Base-by-base conservation (phyloP, 805 yeast species). In the Starmerella sp. region DNA sequence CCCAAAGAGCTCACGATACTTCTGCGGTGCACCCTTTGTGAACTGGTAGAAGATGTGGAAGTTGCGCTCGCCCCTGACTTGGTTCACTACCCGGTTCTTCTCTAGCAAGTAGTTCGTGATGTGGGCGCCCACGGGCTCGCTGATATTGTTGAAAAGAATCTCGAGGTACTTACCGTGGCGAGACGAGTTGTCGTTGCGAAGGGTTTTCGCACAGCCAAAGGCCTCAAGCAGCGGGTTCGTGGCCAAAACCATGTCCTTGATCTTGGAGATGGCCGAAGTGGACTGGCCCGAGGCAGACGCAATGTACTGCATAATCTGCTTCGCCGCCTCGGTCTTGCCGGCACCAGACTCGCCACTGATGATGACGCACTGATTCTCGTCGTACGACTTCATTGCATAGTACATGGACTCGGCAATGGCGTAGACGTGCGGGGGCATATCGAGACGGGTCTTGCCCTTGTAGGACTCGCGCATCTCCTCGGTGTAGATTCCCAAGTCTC, bases 311-410 rank as follows among this genome's bases (percentile, higher is more conserved):
- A 91, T 91, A 70, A 91, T 90, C 68, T 95, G 81, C 74, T 91
- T 91, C 43, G 97, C 97, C 28, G 97, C 97, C 72, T 91, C 97
- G 5, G 97, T 91, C 67, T 91, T 91, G 51, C 97, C 97, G 5
- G 97, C 97, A 59, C 97, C 97, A 1, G 96, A 86, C 69, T 91
- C 97, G 55, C 97, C 97, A 3, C 96, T 86, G 62, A 93, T 93
- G 63, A 93, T 93, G 28, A 93, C 97, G 77, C 97, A 91, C 69
- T 93, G 98, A 66, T 82, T 88, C 64, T 93, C 97, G 56, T 85
- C 81, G 71, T 93, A 93, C 0, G 95, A 84, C 70, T 90, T 90
- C 82, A 93, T 78, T 69, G 91, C 86, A 72, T 93, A 91, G 70
- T 84, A 93, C 95, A 93, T 89, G 37, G 95, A 73, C 71, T 93